Evolutionary conservation across 2,329 filamentous ascomycete genomes (phyloP).

Genomic region (Colletotrichum incanum): DNA sequence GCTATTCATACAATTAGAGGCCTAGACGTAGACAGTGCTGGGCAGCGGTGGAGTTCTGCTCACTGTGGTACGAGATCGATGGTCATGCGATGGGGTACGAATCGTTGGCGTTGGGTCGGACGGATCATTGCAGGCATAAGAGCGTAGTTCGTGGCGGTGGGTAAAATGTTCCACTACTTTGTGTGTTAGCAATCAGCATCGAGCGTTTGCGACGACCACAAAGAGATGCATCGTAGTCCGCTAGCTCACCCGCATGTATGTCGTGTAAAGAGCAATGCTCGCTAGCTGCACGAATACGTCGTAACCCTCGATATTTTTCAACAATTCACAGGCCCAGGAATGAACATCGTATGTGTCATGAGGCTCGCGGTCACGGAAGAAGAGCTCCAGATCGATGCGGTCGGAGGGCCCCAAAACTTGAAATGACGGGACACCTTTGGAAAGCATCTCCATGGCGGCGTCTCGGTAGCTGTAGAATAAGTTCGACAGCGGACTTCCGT

Average conservation of each 20-base stretch:
- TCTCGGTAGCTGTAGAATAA: conserved; percentile 36
- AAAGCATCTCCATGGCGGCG: conserved; percentile 34
- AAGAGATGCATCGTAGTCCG: too few relatives aligned
- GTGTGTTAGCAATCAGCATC: background rate
- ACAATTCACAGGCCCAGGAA: conserved; percentile 33
- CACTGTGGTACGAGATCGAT: conserved; percentile 38
- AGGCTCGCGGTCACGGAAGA: conserved; percentile 27
- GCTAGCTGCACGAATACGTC: conserved; percentile 33
- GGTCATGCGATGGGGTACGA: conserved; percentile 34
- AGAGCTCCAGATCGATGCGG: conserved; percentile 34
- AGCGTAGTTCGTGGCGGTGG: conserved; percentile 31
- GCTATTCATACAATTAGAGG: background rate
- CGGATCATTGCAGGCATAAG: conserved; percentile 38
- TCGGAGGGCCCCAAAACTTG: conserved; percentile 20
- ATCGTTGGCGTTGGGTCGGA: conserved; percentile 21
- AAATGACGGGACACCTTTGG: conserved; percentile 14
- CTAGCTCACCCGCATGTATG: conserved; percentile 26
- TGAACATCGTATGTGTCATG: conserved; percentile 27
- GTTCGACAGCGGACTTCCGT: conserved; percentile 32
- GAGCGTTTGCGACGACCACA: background rate
- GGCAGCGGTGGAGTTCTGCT: background rate
- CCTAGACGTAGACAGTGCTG: too few relatives aligned
- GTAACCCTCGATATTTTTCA: conserved; percentile 31
- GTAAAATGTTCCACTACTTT: conserved; percentile 29
- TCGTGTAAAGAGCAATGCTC: conserved; percentile 7